Base-by-base conservation (phyloP, 331 rosid species). In the Malus hybrid region DNA sequence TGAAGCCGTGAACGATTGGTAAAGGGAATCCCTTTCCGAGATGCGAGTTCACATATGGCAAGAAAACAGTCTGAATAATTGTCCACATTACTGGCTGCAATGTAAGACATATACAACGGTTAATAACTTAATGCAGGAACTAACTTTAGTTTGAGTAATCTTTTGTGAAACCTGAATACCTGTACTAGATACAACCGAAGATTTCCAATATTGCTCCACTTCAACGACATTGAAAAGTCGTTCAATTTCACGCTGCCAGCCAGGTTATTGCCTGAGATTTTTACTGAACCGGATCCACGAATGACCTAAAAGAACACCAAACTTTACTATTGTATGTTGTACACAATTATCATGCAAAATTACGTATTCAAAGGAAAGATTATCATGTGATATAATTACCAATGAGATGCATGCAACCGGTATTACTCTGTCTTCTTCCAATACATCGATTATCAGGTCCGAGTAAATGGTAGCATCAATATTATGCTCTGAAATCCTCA, bases 321-420 rank as follows among this genome's bases (percentile, higher is more conserved):
- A 50, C 16, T 18, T 73, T 39, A 36, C 10, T 18, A 10, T n/a
- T 22, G 15, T 32, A 14, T 24, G 55, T 57, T 57, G 36, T 16
- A 60, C 19, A 56, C 9, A 48, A 33, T 5, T 14, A 71, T 56
- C 48, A 11, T 57, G 76, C 12, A 14, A 2, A n/a, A 33, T 33
- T 33, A 6, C 22, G 28, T 33, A 34, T 66, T 39, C 24, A 16
- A 42, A 16, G 33, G 7, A 15, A 44, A 62, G 19, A 50, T 46
- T 20, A 29, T 55, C 10, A 7, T 18, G 60, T 22, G 16, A 33
- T 19, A 52, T 72, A 66, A 89, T 73, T 84, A 94, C 99, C 96
- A 92, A 79, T 28, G 96, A 83, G 88, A 94, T 87, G 85, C 99
- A 92, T 12, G 92, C 96, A 64, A 92, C 97, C 10, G 97, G 97